Evolutionary conservation across 2,329 filamentous ascomycete species (phyloP), one percentile per base, ranked within the genome.

Genomic region (Fusarium sp.): DNA sequence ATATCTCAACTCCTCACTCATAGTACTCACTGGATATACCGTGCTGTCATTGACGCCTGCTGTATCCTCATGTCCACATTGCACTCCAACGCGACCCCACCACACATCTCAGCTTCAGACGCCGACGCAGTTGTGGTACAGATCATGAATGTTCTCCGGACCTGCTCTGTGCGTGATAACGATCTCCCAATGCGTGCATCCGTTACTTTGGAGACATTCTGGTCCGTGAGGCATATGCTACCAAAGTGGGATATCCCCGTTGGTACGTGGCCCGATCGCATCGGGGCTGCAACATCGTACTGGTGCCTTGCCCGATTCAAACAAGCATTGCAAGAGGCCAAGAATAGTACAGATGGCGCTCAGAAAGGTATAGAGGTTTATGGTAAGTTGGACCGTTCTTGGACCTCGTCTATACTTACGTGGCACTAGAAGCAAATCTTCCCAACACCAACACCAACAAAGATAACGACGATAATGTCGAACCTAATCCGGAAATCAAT

Each of bases 231-330:
- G 25, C 77, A 79, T 59, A 64, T 78, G 52, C 73, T 84, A 59
- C 79, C 81, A 29, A 76, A 76, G 25, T 76, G 80, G 27, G 83
- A 83, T 40, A 79, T 81, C 11, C 79, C 82, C 1, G 81, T 81
- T 3, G 76, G 78, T 15, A 82, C 83, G 38, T 80, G 78, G 76
- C 81, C 82, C 5, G 81, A 83, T 63, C 82, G 86, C 2, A 80
- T 87, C 7, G 81, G 83, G 18, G 85, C 84, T 5, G 83, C 84
- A 52, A 78, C 87, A 32, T 83, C 83, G 7, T 85, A 85, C 64
- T 85, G 84, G 70, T 88, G 85, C 65, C 77, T 88, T 9, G 77
- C 80, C 34, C 76, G 81, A 38, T 76, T 88, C 84, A 83, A 86
- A 78, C 72, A 76, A 73, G 52, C 79, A 79, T 42, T 86, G 29